Conservation (phyloP, 352 stramenopile species). For the Stramenopiles sp. region DNA sequence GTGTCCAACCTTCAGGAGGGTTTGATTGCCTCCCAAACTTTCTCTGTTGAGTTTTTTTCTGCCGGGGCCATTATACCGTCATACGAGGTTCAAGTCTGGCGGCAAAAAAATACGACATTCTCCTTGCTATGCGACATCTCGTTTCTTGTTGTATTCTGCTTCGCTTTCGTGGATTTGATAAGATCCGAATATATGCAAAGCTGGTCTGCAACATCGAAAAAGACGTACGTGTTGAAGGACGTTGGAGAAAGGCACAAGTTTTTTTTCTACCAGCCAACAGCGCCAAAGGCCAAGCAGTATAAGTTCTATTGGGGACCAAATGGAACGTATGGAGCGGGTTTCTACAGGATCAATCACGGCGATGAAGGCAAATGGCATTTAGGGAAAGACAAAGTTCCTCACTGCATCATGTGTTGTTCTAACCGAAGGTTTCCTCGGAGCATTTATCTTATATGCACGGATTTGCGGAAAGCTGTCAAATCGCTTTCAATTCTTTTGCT, state of each 20-base stretch:
- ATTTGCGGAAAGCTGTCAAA: slow-evolving; percentile 3
- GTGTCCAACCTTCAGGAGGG: background rate
- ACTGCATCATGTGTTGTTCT: slow-evolving; percentile 1
- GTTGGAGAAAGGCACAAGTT: background rate
- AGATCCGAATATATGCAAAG: slow-evolving; percentile 5
- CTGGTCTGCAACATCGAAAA: background rate
- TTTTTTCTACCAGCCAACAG: slow-evolving; percentile 6
- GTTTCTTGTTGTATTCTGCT: background rate
- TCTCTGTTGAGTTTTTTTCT: slow-evolving; percentile 4
- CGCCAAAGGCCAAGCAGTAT: background rate
- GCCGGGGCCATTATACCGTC: background rate
- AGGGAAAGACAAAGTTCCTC: background rate
- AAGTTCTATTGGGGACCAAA: background rate
- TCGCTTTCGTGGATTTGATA: slow-evolving; percentile 1
- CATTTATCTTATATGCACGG: background rate
- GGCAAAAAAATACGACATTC: slow-evolving; percentile 3
- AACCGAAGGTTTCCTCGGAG: slow-evolving; percentile 6
- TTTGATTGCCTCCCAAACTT: slow-evolving; percentile 4
- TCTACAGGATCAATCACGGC: slow-evolving; percentile 1
- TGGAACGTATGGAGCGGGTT: background rate
- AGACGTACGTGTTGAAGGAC: slow-evolving; percentile 7
- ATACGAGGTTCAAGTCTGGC: slow-evolving; percentile 1
- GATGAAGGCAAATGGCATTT: slow-evolving; percentile 4
- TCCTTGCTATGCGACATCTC: slow-evolving; percentile 2
- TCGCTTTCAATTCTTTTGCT: slow-evolving; percentile 1